Evolutionary conservation across 257 asterid genomes (phyloP).

Genomic region (Paulownia fortunei): DNA sequence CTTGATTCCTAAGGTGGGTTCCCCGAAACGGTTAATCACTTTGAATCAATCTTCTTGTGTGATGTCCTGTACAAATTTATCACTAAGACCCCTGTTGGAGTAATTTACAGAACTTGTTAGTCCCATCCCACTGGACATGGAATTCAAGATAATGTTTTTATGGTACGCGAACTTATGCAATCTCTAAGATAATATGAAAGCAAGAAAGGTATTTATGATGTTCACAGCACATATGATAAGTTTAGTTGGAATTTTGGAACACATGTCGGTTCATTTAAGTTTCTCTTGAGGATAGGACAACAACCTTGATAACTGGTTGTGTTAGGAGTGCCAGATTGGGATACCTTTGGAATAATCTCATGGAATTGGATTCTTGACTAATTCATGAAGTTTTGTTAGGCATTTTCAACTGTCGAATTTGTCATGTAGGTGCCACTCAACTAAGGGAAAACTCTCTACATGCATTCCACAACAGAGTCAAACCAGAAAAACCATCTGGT

Average conservation of each 20-base stretch:
- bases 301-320: not conserved
- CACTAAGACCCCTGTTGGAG: no score
- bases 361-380: constrained; percentile 16
- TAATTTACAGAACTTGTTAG: not conserved
- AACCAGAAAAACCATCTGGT: not conserved
- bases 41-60: no score
- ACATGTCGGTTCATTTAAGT: not conserved
- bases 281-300: not conserved
- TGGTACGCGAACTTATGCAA: not conserved
- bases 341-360: not conserved
- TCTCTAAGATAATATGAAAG: no score
- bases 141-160: not conserved
- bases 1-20: no score
- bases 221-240: not conserved
- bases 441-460: not conserved
- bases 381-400: constrained; percentile 2
- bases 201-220: no score
- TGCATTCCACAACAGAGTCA: constrained; percentile 32
- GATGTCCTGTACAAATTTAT: no score
- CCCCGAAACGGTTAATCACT: no score
- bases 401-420: not conserved
- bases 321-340: not conserved
- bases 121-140: no score
- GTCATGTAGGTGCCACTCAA: not conserved
- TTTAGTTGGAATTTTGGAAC: not conserved